phyloP scores from a whole-genome alignment of 371 early-diverging fungal genomes.

The Umbelopsis sp. region DNA sequence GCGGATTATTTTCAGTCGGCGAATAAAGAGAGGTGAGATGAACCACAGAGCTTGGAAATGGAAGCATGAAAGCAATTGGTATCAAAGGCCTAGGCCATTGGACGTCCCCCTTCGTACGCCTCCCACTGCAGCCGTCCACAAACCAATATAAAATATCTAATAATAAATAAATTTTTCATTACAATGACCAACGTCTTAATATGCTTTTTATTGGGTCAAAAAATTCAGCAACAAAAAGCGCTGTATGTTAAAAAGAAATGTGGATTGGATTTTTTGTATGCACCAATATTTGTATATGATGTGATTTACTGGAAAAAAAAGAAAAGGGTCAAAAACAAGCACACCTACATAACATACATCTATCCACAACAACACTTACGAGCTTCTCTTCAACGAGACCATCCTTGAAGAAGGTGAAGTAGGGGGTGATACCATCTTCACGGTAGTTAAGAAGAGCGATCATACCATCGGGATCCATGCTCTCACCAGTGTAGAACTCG shows the following conservation, averaged over 20 bases:
- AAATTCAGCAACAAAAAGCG: background rate
- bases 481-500: conserved; percentile 90
- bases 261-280: background rate
- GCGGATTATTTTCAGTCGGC: too few species aligned
- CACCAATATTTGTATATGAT: background rate
- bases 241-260: background rate
- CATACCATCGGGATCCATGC: conserved; percentile 89
- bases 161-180: background rate
- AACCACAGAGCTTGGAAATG: too few species aligned
- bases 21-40: too few species aligned
- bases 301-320: background rate
- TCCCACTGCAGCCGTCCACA: too few species aligned
- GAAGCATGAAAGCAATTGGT: too few species aligned
- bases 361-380: conserved; percentile 28
- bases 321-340: background rate
- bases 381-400: conserved; percentile 84
- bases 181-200: conserved; percentile 7
- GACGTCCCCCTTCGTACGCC: too few species aligned
- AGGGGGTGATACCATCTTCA: conserved; percentile 92
- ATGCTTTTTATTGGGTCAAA: background rate
- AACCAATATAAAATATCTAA: too few species aligned
- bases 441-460: conserved; percentile 93
- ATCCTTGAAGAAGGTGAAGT: conserved; percentile 92
- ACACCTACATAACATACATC: background rate
- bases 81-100: too few species aligned